Evolutionary conservation across 176 grass and related monocot species (phyloP).

Genomic region (Echinochloa phyllopogon): DNA sequence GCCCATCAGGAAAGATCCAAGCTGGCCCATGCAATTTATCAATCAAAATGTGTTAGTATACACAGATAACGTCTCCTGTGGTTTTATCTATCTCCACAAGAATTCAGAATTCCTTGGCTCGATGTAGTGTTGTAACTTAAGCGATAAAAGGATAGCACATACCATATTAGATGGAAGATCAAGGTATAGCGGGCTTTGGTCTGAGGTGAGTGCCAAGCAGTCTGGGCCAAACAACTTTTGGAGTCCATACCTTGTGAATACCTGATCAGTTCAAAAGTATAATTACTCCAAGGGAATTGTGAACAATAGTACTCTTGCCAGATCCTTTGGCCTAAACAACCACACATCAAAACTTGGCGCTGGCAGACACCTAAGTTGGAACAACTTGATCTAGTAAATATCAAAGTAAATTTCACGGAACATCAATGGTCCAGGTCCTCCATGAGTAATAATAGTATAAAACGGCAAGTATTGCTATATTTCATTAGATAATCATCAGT

Average conservation of each 20-base stretch:
- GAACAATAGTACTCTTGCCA: background rate
- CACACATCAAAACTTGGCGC: conserved; percentile 11
- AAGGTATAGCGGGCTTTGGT: conserved; percentile 74
- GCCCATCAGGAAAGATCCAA: conserved; percentile 97
- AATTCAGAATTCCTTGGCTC: conserved; percentile 25
- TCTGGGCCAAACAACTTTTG: conserved; percentile 84
- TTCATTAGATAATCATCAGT: background rate
- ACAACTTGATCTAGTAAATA: background rate
- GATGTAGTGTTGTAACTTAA: conserved; percentile 23
- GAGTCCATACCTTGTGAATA: conserved; percentile 92
- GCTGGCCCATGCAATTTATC: conserved; percentile 52
- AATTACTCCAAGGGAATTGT: background rate
- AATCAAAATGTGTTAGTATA: conserved; percentile 17
- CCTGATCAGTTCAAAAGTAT: conserved; percentile 49
- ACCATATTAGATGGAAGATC: conserved; percentile 98
- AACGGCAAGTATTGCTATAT: background rate
- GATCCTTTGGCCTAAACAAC: background rate
- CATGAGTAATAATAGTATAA: conserved; percentile 20
- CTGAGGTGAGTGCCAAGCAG: conserved; percentile 68
- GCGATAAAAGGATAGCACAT: conserved; percentile 21
- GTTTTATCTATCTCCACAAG: background rate
- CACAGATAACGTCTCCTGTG: background rate
- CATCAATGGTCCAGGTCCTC: background rate
- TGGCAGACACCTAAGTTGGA: conserved; percentile 9
- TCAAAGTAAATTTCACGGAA: conserved; percentile 15